A percentile compares a stretch with the other conserved stretches of the same genome.
Evolutionary conservation across 208 protist species (phyloP).

Genomic region (Leishmania tarentolae): DNA sequence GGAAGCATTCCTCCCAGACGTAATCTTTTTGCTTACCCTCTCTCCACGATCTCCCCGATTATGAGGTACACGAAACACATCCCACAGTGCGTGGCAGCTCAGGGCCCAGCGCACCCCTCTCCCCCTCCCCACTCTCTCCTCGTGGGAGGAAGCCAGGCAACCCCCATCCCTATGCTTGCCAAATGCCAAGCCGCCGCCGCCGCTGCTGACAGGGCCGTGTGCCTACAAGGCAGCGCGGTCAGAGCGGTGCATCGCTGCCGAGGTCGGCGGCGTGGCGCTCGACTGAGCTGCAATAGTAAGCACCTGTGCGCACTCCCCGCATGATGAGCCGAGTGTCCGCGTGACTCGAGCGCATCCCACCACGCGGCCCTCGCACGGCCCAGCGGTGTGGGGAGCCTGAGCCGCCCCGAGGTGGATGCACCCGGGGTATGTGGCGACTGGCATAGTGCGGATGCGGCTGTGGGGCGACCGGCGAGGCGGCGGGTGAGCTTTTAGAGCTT

Average conservation of each 20-base stretch:
- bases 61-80: background rate
- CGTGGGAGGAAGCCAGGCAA: background rate
- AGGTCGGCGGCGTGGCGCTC: background rate
- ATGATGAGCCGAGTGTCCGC: background rate
- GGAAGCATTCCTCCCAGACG: background rate
- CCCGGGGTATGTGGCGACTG: no score
- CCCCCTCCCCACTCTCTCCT: background rate
- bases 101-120: background rate
- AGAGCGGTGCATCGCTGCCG: no score
- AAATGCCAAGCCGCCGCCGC: no score
- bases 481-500: background rate
- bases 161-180: background rate
- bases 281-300: background rate
- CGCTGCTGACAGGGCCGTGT: no score
- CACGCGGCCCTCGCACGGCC: background rate
- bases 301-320: background rate
- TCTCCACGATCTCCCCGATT: background rate
- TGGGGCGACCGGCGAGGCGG: background rate
- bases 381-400: background rate
- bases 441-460: no score
- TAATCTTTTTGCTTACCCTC: background rate
- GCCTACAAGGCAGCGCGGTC: no score
- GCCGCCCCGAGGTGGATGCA: background rate
- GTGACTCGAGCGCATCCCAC: background rate
- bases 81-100: background rate